Base-by-base conservation (phyloP, 331 rosid genomes). In the Ulmus americana region DNA sequence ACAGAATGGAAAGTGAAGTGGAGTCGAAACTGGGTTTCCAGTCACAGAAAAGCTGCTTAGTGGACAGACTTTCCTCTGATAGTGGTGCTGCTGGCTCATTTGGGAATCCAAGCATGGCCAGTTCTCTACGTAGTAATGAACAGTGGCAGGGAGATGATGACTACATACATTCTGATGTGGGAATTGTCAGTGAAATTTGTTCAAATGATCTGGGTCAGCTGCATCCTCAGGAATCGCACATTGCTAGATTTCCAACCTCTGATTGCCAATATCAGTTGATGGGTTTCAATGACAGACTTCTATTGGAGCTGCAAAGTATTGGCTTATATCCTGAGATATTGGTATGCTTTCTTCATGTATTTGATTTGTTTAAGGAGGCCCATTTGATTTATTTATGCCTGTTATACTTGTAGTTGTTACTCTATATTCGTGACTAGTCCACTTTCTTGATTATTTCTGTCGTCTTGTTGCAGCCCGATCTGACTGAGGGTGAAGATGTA, bases 221-320 rank as follows among this genome's bases (percentile, higher is more conserved):
- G 49, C 95, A 78, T 60, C 74, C 76, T 67, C 57, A 77, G 57
- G 87, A 84, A 40, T 45, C 60, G 44, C 73, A 69, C 65, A 49
- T 42, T 75, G 73, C 82, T 55, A 60, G 66, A 61, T 72, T 84
- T 76, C 76, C 86, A 58, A 75, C 87, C 62, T 65, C 95, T 15
- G 87, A 84, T 61, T 75, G 75, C 59, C 90, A 75, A 49, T 86
- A 91, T 86, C 96, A 88, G 80, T 75, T 70, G 64, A 86, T 91
- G 97, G 72, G 81, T 57, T 62, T 86, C 76, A 84, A 88, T 57
- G 90, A 88, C 70, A 86, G 75, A 70, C 86, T 91, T 79, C 73
- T 88, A 54, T 78, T 91, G 81, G 97, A 91, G 82, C 81, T 91
- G 77, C 95, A 84, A 70, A 86, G 96, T 74, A 74, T 91, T 63